Conservation (phyloP, 2,329 filamentous ascomycete genomes). For the Aspergillus proliferans region DNA sequence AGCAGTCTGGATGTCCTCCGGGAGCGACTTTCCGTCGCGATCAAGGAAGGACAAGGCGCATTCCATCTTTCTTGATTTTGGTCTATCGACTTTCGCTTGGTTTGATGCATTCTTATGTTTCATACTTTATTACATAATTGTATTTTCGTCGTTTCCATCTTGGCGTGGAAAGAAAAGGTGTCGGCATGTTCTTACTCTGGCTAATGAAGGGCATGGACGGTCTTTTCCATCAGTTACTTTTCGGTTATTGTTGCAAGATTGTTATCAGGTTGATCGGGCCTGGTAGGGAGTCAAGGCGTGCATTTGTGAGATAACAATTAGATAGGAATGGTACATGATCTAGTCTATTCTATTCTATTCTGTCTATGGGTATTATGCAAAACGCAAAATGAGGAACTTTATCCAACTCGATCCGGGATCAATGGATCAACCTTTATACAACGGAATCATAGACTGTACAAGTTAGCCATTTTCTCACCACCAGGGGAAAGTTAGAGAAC, state of each 20-base stretch:
- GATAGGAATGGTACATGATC: conserved; percentile 14
- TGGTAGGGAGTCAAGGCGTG: conserved; percentile 10
- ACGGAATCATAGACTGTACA: conserved; percentile 27
- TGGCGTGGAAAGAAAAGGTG: conserved; percentile 1
- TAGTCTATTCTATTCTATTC: background rate
- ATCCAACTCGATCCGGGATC: background rate
- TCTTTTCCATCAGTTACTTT: background rate
- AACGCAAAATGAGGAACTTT: background rate
- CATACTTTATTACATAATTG: background rate
- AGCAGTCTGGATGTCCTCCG: conserved; percentile 69
- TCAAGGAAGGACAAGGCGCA: conserved; percentile 91
- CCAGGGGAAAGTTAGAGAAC: conserved; percentile 7
- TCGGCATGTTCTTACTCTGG: conserved; percentile 8
- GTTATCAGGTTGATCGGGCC: conserved; percentile 1
- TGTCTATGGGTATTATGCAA: no score
- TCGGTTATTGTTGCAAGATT: conserved; percentile 1
- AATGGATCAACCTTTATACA: conserved; percentile 17
- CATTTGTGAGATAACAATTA: conserved; percentile 6
- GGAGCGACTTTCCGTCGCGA: conserved; percentile 74
- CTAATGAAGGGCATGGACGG: conserved; percentile 8
- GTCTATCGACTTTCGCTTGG: background rate
- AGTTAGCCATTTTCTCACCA: background rate
- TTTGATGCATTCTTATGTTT: background rate
- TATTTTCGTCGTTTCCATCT: conserved; percentile 9
- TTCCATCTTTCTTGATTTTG: conserved; percentile 75